Conservation (phyloP, 139 green algal species). For the Closterium sp. region DNA sequence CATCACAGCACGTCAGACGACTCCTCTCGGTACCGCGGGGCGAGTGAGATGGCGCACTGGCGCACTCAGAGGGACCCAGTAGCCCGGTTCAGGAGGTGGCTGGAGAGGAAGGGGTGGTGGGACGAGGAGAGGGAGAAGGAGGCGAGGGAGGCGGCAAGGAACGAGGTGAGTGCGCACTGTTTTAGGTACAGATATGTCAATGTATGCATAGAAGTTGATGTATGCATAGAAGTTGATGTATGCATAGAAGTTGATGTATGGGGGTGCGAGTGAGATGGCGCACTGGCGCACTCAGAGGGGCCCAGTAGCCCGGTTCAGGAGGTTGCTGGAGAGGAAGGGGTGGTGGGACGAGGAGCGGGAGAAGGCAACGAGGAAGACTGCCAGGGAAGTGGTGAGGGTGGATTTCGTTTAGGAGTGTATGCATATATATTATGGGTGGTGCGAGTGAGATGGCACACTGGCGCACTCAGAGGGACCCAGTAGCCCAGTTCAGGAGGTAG, state of each 20-base stretch:
- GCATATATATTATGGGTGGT: constrained; percentile 61
- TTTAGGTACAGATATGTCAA: no score
- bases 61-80: constrained; percentile 74
- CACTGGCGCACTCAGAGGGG: constrained; percentile 72
- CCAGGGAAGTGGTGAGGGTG: constrained; percentile 2
- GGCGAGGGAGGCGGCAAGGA: no score
- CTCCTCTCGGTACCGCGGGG: constrained; percentile 75
- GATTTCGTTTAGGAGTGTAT: no score
- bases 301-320: constrained; percentile 74
- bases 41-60: constrained; percentile 76
- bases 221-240: no score
- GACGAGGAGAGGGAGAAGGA: not conserved
- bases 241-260: constrained; percentile 58
- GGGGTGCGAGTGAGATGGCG: constrained; percentile 72
- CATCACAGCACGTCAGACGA: constrained; percentile 93
- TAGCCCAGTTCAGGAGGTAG: constrained; percentile 71
- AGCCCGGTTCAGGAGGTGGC: no score
- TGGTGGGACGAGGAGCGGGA: constrained; percentile 41
- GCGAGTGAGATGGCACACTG: constrained; percentile 74
- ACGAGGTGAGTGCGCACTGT: no score
- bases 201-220: no score
- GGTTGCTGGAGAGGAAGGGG: constrained; percentile 57
- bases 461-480: constrained; percentile 83
- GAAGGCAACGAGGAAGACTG: not conserved
- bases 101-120: no score